A percentile compares a stretch with the other conserved stretches of the same genome.
Conservation (phyloP, 176 grass and related monocot genomes). For the Triticum timopheevii region DNA sequence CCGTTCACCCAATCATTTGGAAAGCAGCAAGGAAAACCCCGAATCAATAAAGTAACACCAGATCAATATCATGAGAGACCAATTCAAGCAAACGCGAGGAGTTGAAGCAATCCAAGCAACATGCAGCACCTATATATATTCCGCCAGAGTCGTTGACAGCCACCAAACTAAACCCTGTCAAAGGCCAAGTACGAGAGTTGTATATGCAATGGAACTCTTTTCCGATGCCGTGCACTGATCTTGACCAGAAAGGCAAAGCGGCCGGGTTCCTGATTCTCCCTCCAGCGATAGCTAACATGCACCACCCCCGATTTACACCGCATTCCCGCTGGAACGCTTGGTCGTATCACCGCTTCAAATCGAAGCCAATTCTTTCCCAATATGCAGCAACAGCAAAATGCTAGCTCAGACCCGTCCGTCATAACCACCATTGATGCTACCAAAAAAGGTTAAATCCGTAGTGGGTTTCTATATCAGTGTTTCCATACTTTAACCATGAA, state of each 20-base stretch:
- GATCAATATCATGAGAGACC: background rate
- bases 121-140: conserved; percentile 6
- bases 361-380: conserved; percentile 27
- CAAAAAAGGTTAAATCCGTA: background rate
- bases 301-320: conserved; percentile 27
- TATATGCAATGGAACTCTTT: conserved; percentile 35
- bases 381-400: background rate
- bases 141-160: background rate
- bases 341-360: background rate
- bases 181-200: background rate
- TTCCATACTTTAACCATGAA: background rate
- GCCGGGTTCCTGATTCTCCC: conserved; percentile 37
- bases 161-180: conserved; percentile 19
- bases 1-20: background rate
- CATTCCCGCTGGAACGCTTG: conserved; percentile 30
- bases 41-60: background rate
- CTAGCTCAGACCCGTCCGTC: background rate
- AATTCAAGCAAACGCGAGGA: background rate
- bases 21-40: background rate
- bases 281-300: conserved; percentile 24
- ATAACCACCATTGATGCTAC: background rate
- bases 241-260: conserved; percentile 36
- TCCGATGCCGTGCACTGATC: background rate
- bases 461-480: too few relatives aligned
- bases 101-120: background rate